Evolutionary conservation across 129 eudicot genomes (phyloP), one percentile per base, ranked within the genome.

Genomic region (Scalesia atractyloides): DNA sequence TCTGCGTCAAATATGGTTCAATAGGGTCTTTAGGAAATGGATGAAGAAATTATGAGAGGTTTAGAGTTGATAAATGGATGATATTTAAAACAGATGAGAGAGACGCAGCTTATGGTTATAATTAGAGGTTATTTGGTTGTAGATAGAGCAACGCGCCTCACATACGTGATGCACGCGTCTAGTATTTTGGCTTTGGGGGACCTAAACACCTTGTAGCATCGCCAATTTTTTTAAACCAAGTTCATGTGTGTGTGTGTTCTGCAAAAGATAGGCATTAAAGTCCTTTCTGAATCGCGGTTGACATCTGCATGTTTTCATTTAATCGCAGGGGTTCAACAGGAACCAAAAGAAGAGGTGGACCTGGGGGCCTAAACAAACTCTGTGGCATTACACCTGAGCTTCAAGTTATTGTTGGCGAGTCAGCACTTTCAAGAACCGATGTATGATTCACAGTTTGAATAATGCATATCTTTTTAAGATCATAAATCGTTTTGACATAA

Each of bases 371-470:
- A 34, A 92, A 85, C 78, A 89, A 92, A 78, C 88, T 89, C 7
- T 92, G 98, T 74, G 94, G 96, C 67, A 89, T 92, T 75, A 79
- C 98, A 49, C 96, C 96, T 43, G 89, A 83, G 76, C 98, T 92
- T 46, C 94, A 92, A 74, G 82, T 83, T 53, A 84, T 92, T 66
- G 95, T 89, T 66, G 96, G 98, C 64, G 86, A 85, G 80, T 85
- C 96, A 66, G 83, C 91, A 49, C 33, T 92, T 76, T 86, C 97
- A 51, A 92, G 97, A 84, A 92, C 97, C 16, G 96, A 89, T 94
- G 97, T 92, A 56, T 63, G 77, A 33, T 69, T 69, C 57, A 6
- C 24, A 69, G 7, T 67, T 58, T 51, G 36, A 30, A 47, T 30
- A 13, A 60, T 7, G 44, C 2, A 16, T 59, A 37, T 14, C 18